These are phyloP conservation scores for Pythium aphanidermatum DNA, from an alignment of 352 stramenopile genomes.

Conservation along the genomic window DNA sequence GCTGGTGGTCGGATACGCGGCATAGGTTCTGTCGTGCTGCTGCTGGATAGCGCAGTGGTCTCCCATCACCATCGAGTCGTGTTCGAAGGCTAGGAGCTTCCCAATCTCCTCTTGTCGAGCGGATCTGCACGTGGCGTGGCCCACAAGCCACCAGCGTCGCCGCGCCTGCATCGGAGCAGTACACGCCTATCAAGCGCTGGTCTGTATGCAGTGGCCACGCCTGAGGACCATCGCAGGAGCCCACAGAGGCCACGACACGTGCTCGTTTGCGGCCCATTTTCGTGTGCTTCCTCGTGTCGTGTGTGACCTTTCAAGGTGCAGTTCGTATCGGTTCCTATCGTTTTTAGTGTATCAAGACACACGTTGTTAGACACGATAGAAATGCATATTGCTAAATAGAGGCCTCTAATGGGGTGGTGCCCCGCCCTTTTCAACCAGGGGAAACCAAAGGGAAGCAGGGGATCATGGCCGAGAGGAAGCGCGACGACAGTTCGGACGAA, in stretches of 20 bases:
- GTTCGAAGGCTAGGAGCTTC: constrained; percentile 13
- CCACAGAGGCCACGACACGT: not conserved
- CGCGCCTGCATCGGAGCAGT: not conserved
- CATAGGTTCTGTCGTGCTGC: too few relatives aligned
- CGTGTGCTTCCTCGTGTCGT: too few relatives aligned
- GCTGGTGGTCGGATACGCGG: too few relatives aligned
- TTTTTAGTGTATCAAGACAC: too few relatives aligned
- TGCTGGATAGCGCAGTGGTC: too few relatives aligned
- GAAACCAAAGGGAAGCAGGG: not conserved
- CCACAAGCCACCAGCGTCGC: constrained; percentile 12
- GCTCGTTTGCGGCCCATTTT: constrained; percentile 5
- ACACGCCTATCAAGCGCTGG: constrained; percentile 11
- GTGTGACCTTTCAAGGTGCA: constrained; percentile 14
- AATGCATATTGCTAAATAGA: too few relatives aligned
- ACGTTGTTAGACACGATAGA: too few relatives aligned
- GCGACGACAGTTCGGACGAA: constrained; percentile 78
- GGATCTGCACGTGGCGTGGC: constrained; percentile 15
- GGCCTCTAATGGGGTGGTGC: not conserved
- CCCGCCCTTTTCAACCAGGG: constrained; percentile 16
- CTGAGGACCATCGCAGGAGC: not conserved
- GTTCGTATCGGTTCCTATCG: constrained; percentile 8
- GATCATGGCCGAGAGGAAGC: constrained; percentile 19
- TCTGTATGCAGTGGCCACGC: constrained; percentile 16
- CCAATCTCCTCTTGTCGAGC: constrained; percentile 3
- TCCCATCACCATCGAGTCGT: not conserved